These are phyloP conservation scores for Ilyonectria mors-panacis DNA, from an alignment of 2,329 filamentous ascomycete genomes.

Conservation along the genomic window DNA sequence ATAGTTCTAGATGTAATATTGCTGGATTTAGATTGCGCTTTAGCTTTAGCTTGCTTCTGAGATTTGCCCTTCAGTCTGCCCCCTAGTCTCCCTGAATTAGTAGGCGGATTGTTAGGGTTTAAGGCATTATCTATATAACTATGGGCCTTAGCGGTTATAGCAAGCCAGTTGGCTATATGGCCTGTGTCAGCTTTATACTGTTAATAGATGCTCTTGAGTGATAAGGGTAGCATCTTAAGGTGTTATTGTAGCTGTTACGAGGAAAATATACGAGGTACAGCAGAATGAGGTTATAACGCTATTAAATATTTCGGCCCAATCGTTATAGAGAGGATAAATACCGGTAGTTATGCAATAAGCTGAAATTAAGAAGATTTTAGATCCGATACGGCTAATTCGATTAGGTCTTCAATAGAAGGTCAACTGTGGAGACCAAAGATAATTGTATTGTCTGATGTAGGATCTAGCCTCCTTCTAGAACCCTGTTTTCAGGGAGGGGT, in stretches of 20 bases:
- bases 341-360: too few species aligned
- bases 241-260: constrained; percentile 2
- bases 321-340: too few species aligned
- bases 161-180: constrained; percentile 35
- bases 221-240: constrained; percentile 23
- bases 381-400: too few species aligned
- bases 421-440: too few species aligned
- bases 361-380: too few species aligned
- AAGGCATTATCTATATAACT: constrained; percentile 19
- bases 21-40: neutral
- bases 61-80: constrained; percentile 31
- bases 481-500: too few species aligned
- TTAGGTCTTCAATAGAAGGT: too few species aligned
- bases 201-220: constrained; percentile 34
- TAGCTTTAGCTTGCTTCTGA: constrained; percentile 20
- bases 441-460: too few species aligned
- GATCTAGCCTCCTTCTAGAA: too few species aligned
- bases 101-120: neutral
- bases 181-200: constrained; percentile 43
- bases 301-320: too few species aligned
- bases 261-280: constrained; percentile 4
- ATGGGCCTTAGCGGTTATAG: constrained; percentile 33
- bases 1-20: neutral
- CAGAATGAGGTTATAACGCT: constrained; percentile 8
- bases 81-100: neutral